Percentiles rank a stretch among this genome's conserved stretches.
Evolutionary conservation across 352 stramenopile species (phyloP).

Genomic region (Phytophthora foliorum): DNA sequence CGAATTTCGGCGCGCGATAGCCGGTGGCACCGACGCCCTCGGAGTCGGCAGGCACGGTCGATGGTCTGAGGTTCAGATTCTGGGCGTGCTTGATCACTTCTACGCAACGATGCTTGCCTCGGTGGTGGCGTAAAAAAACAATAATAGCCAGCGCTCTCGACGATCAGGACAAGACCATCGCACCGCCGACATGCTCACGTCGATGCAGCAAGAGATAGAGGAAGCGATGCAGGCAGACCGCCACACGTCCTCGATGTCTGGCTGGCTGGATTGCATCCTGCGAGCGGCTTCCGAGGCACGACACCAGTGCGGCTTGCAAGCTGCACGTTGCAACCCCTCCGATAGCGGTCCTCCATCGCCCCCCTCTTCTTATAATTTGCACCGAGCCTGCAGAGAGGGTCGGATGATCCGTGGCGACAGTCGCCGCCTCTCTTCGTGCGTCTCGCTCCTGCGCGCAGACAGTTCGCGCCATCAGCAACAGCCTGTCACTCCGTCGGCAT

Average conservation of each 20-base stretch:
- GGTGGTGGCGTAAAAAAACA: background rate
- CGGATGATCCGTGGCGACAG: background rate
- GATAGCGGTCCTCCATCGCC: background rate
- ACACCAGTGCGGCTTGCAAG: background rate
- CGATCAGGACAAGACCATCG: background rate
- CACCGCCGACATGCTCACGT: conserved; percentile 1
- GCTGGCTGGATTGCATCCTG: background rate
- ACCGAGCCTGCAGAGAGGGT: background rate
- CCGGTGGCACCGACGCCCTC: background rate
- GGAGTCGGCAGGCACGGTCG: background rate
- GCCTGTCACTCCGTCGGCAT: background rate
- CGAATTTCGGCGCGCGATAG: no score
- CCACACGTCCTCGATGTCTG: background rate
- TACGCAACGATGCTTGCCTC: background rate
- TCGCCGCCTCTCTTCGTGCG: conserved; percentile 1
- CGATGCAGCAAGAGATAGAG: background rate
- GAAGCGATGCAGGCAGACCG: background rate
- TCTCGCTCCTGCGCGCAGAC: conserved; percentile 12
- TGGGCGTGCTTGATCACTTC: background rate
- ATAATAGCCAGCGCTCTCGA: background rate
- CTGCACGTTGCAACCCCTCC: background rate
- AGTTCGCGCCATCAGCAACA: conserved; percentile 9
- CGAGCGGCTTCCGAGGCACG: background rate
- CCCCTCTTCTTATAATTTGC: background rate
- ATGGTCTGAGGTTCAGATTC: no score